phyloP scores from a whole-genome alignment of 352 stramenopile species.

The Globisporangium nunn region DNA sequence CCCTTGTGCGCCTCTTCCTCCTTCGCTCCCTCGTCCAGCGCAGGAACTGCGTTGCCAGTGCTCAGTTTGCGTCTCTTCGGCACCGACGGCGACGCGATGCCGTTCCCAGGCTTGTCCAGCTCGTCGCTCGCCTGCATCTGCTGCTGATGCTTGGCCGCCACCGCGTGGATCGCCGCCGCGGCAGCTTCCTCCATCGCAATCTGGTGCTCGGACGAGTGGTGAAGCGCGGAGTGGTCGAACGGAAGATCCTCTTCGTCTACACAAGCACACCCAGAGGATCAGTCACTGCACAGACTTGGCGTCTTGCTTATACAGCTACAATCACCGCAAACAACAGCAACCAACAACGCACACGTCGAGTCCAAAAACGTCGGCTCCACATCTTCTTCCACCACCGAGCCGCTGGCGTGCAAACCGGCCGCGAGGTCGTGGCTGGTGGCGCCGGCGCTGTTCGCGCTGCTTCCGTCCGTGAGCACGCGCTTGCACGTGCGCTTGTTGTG shows the following conservation, averaged over 20 bases:
- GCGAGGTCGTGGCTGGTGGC: constrained; percentile 8
- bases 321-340: not conserved
- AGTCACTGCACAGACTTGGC: not conserved
- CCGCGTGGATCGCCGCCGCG: constrained; percentile 6
- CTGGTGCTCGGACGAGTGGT: constrained; percentile 11
- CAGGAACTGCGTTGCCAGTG: not conserved
- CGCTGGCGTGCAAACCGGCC: constrained; percentile 7
- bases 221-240: constrained; percentile 12
- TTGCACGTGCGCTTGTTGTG: constrained; percentile 86
- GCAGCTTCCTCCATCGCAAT: constrained; percentile 9
- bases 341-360: constrained; percentile 13
- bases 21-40: not conserved
- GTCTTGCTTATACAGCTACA: no score
- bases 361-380: constrained; percentile 14
- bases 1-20: constrained; percentile 1
- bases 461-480: constrained; percentile 15
- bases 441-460: not conserved
- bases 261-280: not conserved
- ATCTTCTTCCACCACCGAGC: constrained; percentile 7
- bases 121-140: constrained; percentile 7
- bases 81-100: not conserved
- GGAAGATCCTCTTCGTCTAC: constrained; percentile 16
- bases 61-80: constrained; percentile 8
- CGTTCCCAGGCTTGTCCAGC: not conserved
- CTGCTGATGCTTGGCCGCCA: constrained; percentile 2